A percentile compares a stretch with the other conserved stretches of the same genome.
These are phyloP conservation scores for Calonectria fujianensis DNA, from an alignment of 2,329 filamentous ascomycete genomes.

Conservation along the genomic window DNA sequence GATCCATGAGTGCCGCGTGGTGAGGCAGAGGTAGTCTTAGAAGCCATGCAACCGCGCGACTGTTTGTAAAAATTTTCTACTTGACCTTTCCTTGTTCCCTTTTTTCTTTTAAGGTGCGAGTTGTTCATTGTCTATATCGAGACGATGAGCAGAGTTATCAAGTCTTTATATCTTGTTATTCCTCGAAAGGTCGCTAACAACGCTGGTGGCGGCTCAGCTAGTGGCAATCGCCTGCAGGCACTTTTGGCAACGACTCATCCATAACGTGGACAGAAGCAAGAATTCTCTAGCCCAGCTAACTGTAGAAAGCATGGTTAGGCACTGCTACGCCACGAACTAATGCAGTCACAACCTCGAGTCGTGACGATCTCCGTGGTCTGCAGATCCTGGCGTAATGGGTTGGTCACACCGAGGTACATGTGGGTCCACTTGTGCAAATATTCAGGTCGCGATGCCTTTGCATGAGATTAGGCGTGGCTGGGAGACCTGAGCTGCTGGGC, in stretches of 20 bases:
- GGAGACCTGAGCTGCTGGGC: too few relatives aligned
- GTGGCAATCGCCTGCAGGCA: not conserved
- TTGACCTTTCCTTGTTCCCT: not conserved
- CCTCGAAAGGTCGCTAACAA: not conserved
- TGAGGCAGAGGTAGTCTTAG: not conserved
- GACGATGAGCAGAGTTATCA: not conserved
- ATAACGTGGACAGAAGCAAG: not conserved
- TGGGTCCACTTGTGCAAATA: not conserved
- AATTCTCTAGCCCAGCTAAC: not conserved
- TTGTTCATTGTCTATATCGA: not conserved
- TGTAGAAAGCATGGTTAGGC: not conserved
- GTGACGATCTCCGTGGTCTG: not conserved
- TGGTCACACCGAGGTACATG: not conserved
- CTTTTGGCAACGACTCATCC: not conserved
- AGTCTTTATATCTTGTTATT: not conserved
- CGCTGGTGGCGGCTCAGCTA: not conserved
- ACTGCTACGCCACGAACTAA: not conserved
- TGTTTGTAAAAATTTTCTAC: not conserved
- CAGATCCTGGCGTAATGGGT: not conserved
- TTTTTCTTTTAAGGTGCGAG: not conserved
- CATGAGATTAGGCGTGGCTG: too few relatives aligned
- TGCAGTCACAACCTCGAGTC: not conserved
- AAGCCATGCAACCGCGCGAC: not conserved
- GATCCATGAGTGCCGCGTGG: not conserved
- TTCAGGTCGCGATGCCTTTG: not conserved